Conservation (phyloP, 495 filamentous ascomycete species). For the Aspergillus wentii region DNA sequence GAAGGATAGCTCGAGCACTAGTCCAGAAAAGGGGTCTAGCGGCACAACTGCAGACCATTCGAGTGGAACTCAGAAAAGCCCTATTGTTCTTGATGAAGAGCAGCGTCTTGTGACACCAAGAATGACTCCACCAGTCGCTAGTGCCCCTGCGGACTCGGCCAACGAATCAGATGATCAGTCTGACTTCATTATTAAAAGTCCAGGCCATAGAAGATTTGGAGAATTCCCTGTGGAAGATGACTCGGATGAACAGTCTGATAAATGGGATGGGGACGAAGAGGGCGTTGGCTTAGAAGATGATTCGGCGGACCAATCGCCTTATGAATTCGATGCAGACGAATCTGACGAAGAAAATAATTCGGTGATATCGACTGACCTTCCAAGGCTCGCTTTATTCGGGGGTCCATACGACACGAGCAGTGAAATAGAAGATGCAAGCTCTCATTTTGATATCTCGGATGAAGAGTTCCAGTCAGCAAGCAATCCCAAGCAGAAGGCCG, state of each 20-base stretch:
- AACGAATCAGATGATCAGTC: slow-evolving; percentile 5
- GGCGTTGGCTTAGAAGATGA: slow-evolving; percentile 6
- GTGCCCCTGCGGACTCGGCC: slow-evolving; percentile 1
- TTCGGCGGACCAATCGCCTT: slow-evolving; percentile 1
- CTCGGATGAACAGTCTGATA: slow-evolving; percentile 3
- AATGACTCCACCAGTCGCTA: slow-evolving; percentile 14
- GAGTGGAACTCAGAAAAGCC: slow-evolving; percentile 8
- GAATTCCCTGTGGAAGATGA: neutral
- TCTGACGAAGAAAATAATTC: slow-evolving; percentile 6
- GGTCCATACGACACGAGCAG: neutral
- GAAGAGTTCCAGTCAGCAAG: neutral
- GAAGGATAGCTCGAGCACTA: too few relatives aligned
- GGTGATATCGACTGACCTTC: slow-evolving; percentile 1
- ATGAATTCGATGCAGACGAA: slow-evolving; percentile 6
- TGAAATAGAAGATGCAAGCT: neutral
- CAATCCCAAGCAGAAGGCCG: neutral
- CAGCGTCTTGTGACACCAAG: slow-evolving; percentile 16
- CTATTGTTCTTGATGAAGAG: slow-evolving; percentile 10
- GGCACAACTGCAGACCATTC: neutral
- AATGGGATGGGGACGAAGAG: slow-evolving; percentile 14
- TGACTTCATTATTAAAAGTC: neutral
- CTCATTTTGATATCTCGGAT: neutral
- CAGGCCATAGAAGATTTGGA: neutral
- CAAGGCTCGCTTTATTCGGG: neutral
- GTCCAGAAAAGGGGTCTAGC: neutral